Conservation (phyloP, 139 green algal genomes). For the Picochlorum sp. region DNA sequence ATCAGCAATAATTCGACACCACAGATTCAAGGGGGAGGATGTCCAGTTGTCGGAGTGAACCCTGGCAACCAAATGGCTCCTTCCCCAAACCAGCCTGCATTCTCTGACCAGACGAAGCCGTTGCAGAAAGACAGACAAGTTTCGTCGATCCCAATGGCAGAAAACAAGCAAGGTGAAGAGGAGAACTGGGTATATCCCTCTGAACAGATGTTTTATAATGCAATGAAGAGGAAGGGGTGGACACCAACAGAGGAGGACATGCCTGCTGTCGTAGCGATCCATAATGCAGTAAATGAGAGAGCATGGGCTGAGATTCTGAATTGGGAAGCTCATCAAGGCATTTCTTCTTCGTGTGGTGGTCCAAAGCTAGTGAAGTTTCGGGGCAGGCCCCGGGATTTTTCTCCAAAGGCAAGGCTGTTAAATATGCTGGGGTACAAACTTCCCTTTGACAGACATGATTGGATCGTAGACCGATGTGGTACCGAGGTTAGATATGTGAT, state of each 20-base stretch:
- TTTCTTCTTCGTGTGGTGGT: conserved; percentile 39
- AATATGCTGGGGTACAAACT: conserved; percentile 85
- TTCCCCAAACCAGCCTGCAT: conserved; percentile 20
- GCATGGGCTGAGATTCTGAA: conserved; percentile 74
- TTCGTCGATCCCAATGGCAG: conserved; percentile 27
- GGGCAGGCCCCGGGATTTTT: conserved; percentile 73
- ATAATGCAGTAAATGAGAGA: conserved; percentile 92
- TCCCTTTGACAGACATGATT: conserved; percentile 94
- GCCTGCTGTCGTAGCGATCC: conserved; percentile 78
- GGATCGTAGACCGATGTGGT: conserved; percentile 83
- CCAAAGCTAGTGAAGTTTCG: conserved; percentile 65
- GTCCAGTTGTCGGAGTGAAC: conserved; percentile 28
- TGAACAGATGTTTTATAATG: conserved; percentile 89
- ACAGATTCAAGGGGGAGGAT: conserved; percentile 8
- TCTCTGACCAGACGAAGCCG: conserved; percentile 25
- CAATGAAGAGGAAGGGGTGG: conserved; percentile 90
- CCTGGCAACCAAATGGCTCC: conserved; percentile 25
- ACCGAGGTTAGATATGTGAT: conserved; percentile 84
- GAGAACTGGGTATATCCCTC: conserved; percentile 74
- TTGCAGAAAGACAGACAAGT: conserved; percentile 22
- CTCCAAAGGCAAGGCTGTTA: conserved; percentile 80
- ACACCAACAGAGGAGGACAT: conserved; percentile 67
- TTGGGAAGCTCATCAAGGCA: conserved; percentile 65
- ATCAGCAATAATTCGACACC: neutral
- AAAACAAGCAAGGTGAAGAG: conserved; percentile 1